Base-by-base conservation (phyloP, 208 protist species). In the Leishmania tropica region DNA sequence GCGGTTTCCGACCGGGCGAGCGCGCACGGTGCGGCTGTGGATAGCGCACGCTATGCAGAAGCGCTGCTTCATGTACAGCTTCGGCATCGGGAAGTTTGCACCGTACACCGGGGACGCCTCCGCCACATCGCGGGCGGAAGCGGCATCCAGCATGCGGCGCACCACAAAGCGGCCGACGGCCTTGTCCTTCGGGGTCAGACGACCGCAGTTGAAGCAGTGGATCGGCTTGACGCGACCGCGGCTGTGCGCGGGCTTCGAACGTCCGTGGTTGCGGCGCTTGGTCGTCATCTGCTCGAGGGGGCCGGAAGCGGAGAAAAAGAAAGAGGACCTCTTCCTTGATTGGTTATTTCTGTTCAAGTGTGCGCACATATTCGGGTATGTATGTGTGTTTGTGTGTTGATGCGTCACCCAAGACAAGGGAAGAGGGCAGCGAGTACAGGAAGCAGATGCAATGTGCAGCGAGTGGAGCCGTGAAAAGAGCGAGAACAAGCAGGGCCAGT, bases 11-110 rank as follows among this genome's bases (percentile, higher is more conserved):
- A 96, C 93, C 40, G 92, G 88, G 89, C 96, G 94, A 76, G 92
- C 94, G 80, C 96, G 98, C 70, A 99, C 99, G 48, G 99, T 96
- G 84, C 98, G 98, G 88, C 97, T 97, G 98, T 99, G 99, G 87
- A 99, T 99, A 81, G 99, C 99, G 96, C 99, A 99, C 45, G 99
- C 99, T 80, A 99, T 98, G 96, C 99, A 99, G 97, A 99, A 99
- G 91, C 99, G 96, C 89, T 99, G 92, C 97, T 99, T 99, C 89
- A 99, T 94, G 97, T 99, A 99, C 76, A 99, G 91, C 97, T 99
- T 99, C 78, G 99, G 99, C 85, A 99, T 96, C 77, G 90, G 89
- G 90, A 96, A 98, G 82, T 90, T 94, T 86, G 92, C 89, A 45
- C 98, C 92, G 86, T 98, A 98, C 79, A 99, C 84, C 72, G 89